Conservation (phyloP, 768 basidiomycete species). For the Russula abietina region DNA sequence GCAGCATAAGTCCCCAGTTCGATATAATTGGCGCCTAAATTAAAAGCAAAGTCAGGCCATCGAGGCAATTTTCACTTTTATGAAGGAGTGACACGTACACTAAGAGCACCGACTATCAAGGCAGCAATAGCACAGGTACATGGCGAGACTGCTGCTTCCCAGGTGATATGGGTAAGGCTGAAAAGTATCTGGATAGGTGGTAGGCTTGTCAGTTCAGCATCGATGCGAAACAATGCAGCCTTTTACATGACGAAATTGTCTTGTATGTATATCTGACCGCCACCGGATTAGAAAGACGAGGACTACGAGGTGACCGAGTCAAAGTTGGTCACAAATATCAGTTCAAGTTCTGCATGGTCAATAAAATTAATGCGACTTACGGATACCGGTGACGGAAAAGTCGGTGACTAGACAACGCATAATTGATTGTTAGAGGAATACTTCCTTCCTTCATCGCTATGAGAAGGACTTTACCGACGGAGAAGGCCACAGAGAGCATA, state of each 20-base stretch:
- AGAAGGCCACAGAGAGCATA: constrained; percentile 5
- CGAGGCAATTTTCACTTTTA: neutral
- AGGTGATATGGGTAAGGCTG: constrained; percentile 26
- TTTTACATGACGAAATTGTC: constrained; percentile 12
- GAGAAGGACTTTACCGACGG: neutral
- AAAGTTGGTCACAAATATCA: neutral
- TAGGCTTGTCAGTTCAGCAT: neutral
- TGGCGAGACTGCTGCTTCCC: constrained; percentile 31
- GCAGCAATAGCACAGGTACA: constrained; percentile 28
- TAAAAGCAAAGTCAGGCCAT: neutral
- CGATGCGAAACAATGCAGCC: neutral
- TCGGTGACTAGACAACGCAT: constrained; percentile 1
- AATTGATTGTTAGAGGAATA: neutral
- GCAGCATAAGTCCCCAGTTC: constrained; percentile 29
- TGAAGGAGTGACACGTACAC: neutral
- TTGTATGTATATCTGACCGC: constrained; percentile 4
- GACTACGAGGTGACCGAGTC: neutral
- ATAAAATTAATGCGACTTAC: neutral
- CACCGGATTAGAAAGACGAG: constrained; percentile 14
- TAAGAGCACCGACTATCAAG: constrained; percentile 22
- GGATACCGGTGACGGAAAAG: constrained; percentile 17
- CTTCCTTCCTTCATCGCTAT: neutral
- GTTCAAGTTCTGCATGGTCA: neutral
- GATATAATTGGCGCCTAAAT: constrained; percentile 20
- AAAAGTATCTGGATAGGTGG: neutral